phyloP scores from a whole-genome alignment of 345 rosid species.

The Citrus maxima region DNA sequence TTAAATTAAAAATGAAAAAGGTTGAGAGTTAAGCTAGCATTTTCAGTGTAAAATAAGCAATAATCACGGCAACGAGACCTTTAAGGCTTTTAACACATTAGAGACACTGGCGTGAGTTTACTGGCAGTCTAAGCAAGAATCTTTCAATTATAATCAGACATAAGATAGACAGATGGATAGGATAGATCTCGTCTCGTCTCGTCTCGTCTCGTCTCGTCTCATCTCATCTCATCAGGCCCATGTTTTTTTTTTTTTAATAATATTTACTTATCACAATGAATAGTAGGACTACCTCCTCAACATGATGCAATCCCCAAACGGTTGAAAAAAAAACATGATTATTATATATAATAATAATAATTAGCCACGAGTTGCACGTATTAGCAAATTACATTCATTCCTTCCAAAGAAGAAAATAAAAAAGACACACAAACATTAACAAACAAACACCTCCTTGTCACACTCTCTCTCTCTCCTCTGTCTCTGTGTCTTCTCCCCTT shows the following conservation, averaged over 20 bases:
- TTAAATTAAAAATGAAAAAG: no score
- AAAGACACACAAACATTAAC: no score
- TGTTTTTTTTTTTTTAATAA: no score
- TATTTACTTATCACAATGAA: no score
- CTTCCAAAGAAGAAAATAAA: not conserved
- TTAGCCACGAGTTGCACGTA: no score
- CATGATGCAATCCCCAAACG: no score
- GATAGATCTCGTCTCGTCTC: not conserved
- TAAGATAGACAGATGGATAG: no score
- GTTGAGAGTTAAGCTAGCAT: constrained; percentile 4
- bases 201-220: not conserved
- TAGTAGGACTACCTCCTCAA: no score
- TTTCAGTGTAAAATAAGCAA: constrained; percentile 9
- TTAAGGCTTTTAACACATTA: no score
- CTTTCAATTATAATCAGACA: not conserved
- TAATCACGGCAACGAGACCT: constrained; percentile 7
- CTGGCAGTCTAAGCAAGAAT: not conserved
- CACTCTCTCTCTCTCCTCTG: not conserved
- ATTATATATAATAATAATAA: no score
- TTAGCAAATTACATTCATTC: not conserved
- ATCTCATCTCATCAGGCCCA: no score
- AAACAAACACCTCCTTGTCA: not conserved
- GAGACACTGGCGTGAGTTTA: not conserved
- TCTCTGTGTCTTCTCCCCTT: not conserved
- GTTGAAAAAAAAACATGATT: no score